Evolutionary conservation across 2,329 filamentous ascomycete genomes (phyloP).

Genomic region (Dactylellina leptospora): DNA sequence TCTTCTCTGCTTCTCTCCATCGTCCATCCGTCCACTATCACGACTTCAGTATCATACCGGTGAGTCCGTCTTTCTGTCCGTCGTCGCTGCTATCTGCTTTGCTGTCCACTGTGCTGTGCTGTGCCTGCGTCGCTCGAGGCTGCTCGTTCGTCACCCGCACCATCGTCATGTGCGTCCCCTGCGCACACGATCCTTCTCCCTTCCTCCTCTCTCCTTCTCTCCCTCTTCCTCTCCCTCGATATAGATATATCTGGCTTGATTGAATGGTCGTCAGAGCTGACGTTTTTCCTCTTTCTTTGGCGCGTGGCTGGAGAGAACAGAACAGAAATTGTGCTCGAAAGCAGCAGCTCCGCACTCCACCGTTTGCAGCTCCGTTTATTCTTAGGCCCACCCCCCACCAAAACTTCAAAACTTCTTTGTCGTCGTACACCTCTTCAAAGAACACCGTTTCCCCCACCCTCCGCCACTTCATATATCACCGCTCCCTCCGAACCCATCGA

Average conservation of each 20-base stretch:
- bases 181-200: background rate
- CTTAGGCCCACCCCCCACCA: slow-evolving; percentile 35
- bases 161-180: slow-evolving; percentile 3
- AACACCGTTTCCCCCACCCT: slow-evolving; percentile 34
- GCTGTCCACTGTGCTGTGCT: too few species aligned
- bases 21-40: too few species aligned
- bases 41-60: too few species aligned
- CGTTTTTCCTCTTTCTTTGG: too few species aligned
- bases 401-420: slow-evolving; percentile 7
- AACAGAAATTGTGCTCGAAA: slow-evolving; percentile 26
- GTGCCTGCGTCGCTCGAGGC: too few species aligned
- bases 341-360: slow-evolving; percentile 8
- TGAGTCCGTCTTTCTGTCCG: too few species aligned
- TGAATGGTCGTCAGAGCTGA: slow-evolving; percentile 11
- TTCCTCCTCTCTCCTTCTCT: background rate
- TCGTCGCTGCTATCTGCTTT: too few species aligned
- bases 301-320: slow-evolving; percentile 9
- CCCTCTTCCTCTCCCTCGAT: background rate
- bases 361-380: slow-evolving; percentile 43
- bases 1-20: too few species aligned
- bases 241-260: slow-evolving; percentile 7
- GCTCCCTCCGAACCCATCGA: background rate
- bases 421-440: slow-evolving; percentile 13
- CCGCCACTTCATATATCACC: slow-evolving; percentile 8
- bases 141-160: too few species aligned